Percentiles rank a stretch among this genome's conserved stretches.
Evolutionary conservation across 176 grass and related monocot genomes (phyloP).

Genomic region (Musa schizocarpa): DNA sequence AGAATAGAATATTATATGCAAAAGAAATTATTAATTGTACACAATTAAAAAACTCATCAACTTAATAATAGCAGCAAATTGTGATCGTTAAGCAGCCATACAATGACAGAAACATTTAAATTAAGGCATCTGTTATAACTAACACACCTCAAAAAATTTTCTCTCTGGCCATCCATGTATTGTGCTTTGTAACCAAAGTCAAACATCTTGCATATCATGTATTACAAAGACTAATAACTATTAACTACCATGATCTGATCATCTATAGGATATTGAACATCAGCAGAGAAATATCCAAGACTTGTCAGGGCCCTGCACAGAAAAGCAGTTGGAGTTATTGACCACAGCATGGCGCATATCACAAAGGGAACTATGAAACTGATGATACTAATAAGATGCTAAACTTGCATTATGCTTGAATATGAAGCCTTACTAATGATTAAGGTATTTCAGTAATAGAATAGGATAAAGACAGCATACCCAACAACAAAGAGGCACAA

Average conservation of each 20-base stretch:
- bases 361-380: background rate
- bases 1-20: background rate
- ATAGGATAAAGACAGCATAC: background rate
- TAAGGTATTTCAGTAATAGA: background rate
- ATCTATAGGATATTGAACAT: background rate
- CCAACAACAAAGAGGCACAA: background rate
- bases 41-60: background rate
- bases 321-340: background rate
- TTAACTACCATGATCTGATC: background rate
- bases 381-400: background rate
- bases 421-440: background rate
- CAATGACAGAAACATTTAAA: background rate
- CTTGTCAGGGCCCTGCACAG: background rate
- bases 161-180: constrained; percentile 43
- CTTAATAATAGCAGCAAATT: no score
- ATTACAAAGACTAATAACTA: background rate
- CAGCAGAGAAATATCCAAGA: background rate
- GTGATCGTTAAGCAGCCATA: no score
- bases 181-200: constrained; percentile 44
- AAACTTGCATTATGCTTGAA: background rate
- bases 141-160: constrained; percentile 47
- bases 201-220: constrained; percentile 32
- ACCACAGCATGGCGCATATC: background rate
- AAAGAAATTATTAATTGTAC: background rate
- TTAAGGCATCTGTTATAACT: background rate